Conservation (phyloP, 768 basidiomycete genomes). For the Sporobolomyces phaffii region DNA sequence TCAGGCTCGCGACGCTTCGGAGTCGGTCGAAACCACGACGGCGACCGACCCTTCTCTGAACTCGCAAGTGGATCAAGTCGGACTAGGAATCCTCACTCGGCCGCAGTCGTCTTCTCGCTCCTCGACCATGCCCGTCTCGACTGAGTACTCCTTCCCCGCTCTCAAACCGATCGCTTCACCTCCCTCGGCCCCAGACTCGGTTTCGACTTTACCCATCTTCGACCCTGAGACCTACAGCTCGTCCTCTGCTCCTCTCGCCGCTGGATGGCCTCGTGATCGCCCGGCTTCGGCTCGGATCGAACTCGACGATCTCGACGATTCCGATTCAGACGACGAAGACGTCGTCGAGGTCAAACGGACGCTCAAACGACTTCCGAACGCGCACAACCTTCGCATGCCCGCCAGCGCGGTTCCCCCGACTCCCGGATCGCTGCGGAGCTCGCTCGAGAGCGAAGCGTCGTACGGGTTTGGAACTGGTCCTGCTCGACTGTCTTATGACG, state of each 20-base stretch:
- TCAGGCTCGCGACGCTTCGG: too few relatives aligned
- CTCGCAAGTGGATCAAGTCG: neutral
- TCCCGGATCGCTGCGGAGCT: neutral
- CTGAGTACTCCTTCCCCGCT: conserved; percentile 46
- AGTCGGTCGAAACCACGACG: too few relatives aligned
- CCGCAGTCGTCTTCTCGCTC: neutral
- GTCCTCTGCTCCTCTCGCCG: neutral
- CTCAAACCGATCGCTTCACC: conserved; percentile 56
- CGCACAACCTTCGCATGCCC: conserved; percentile 31
- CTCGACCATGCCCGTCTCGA: conserved; percentile 44
- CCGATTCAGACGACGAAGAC: conserved; percentile 37
- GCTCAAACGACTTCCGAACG: conserved; percentile 39
- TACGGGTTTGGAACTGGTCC: conserved; percentile 10
- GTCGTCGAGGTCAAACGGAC: conserved; percentile 33
- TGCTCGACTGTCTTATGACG: neutral
- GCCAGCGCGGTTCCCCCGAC: neutral
- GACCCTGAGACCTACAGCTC: neutral
- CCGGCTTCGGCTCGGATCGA: conserved; percentile 33
- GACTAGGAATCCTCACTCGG: neutral
- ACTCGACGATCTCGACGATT: conserved; percentile 42
- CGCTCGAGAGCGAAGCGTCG: conserved; percentile 19
- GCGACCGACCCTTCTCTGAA: neutral
- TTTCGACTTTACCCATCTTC: conserved; percentile 1
- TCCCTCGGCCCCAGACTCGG: conserved; percentile 39
- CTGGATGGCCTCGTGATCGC: too few relatives aligned